Conservation (phyloP, 306 rosid species). For the Pyrus bretschneideri region DNA sequence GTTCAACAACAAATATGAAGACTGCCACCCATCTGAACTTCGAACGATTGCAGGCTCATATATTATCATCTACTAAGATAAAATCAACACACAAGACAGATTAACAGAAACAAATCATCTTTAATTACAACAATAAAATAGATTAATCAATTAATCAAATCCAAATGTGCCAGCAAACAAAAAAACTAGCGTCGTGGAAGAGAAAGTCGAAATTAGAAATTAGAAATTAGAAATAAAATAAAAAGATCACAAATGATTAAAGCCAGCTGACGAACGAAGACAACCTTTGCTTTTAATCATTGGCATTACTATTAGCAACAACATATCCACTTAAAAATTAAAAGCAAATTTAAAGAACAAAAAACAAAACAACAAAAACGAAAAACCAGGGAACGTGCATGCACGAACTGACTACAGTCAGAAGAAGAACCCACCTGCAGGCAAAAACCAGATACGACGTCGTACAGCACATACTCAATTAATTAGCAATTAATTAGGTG, state of each 20-base stretch:
- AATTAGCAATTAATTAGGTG: slow-evolving; percentile 9
- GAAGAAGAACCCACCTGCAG: not conserved
- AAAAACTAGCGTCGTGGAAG: not conserved
- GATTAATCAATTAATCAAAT: not conserved
- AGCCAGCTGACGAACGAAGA: not conserved
- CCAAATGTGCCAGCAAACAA: not conserved
- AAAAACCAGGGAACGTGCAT: not conserved
- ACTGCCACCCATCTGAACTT: not conserved
- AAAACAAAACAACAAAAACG: not conserved
- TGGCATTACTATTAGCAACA: not conserved
- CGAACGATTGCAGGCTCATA: not conserved
- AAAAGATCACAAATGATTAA: not conserved
- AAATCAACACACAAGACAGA: not conserved
- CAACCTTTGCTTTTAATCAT: not conserved
- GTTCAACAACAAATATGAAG: not conserved
- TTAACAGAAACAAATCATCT: not conserved
- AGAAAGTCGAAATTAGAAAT: not conserved
- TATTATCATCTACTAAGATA: not conserved
- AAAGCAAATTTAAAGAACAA: not conserved
- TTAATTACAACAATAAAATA: not conserved
- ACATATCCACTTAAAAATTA: too few relatives aligned
- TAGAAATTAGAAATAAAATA: not conserved
- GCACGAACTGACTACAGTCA: not conserved
- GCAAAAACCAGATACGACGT: not conserved
- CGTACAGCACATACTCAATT: not conserved